Evolutionary conservation across 176 grass and related monocot genomes (phyloP), one percentile per base, ranked within the genome.

Genomic region (Typha latifolia): DNA sequence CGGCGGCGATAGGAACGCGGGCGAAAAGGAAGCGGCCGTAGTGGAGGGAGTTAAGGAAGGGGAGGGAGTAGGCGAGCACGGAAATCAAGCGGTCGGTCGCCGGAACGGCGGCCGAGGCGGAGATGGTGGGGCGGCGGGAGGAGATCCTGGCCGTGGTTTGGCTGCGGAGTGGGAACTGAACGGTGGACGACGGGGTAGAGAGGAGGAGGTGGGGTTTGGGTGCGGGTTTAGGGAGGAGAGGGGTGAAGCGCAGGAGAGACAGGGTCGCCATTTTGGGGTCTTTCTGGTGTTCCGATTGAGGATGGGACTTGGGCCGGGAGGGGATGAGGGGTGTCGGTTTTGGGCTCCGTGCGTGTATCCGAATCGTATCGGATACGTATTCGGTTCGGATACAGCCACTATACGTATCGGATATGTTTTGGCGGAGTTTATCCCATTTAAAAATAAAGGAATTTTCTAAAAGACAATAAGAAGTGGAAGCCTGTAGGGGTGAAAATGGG

Each of bases 11-110:
- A 14, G 75, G 59, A n/a, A 50, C 68, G 65, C 82, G 76, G 32
- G 76, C n/a, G 49, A 67, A 51, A 49, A 84, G 75, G 70, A 79
- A 61, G 15, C 70, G 66, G 12, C 70, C 71, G 66, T 79, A 79
- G 62, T 73, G 82, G 49, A 84, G 65, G 48, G 76, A 75, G 22
- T 75, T 78, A 43, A 79, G 12, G 32, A 79, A 69, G 16, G 82
- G 82, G 49, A 84, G 82, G 37, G 61, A 65, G 71, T 84, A 84
- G 59, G 82, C 75, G 21, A 75, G 15, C 51, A 32, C 52, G 32
- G 82, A 74, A 66, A 84, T 0, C 29, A 79, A 48, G 68, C 82
- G 82, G 23, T 84, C 76, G 12, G 70, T 51, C 13, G 49, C 71
- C 5, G 82, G 66, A n/a, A 84, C 70, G 32, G 73, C 10, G 15